These are phyloP conservation scores for Phytophthora uliginosa DNA, from an alignment of 352 stramenopile species.

Conservation along the genomic window DNA sequence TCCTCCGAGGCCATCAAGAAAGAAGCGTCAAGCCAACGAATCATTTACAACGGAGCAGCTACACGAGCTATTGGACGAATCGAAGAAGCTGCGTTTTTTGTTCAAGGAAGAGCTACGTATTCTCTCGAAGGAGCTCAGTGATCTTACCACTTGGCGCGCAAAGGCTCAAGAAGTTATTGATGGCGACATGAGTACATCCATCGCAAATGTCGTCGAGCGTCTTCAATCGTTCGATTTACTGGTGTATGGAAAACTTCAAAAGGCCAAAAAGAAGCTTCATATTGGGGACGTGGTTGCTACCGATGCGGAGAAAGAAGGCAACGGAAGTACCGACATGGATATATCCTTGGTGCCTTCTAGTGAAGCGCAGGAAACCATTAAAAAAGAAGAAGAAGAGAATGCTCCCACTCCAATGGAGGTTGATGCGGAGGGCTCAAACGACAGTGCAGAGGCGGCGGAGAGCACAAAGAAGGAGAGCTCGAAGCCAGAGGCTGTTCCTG, in stretches of 20 bases:
- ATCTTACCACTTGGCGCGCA: constrained; percentile 69
- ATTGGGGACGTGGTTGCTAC: constrained; percentile 26
- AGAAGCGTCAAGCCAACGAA: constrained; percentile 78
- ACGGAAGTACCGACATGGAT: constrained; percentile 19
- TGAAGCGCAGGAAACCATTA: constrained; percentile 8
- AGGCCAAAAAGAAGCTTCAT: constrained; percentile 57
- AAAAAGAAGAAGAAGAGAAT: constrained; percentile 32
- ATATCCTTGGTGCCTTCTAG: constrained; percentile 4
- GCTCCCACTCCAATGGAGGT: constrained; percentile 33
- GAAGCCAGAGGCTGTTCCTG: constrained; percentile 10
- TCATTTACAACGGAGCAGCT: constrained; percentile 72
- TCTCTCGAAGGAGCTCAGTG: constrained; percentile 77
- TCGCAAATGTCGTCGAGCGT: constrained; percentile 49
- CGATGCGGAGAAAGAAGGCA: neutral
- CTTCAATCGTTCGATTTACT: constrained; percentile 74
- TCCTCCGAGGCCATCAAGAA: constrained; percentile 81
- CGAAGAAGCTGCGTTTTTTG: constrained; percentile 63
- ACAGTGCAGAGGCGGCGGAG: neutral
- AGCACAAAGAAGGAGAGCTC: constrained; percentile 16
- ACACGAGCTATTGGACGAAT: constrained; percentile 64
- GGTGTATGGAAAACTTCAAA: constrained; percentile 70
- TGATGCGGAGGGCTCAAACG: constrained; percentile 27
- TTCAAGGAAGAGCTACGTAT: constrained; percentile 87
- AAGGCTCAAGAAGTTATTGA: constrained; percentile 70
- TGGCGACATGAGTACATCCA: constrained; percentile 39